phyloP scores from a whole-genome alignment of 2,329 filamentous ascomycete genomes.

The Colletotrichum brevisporum region DNA sequence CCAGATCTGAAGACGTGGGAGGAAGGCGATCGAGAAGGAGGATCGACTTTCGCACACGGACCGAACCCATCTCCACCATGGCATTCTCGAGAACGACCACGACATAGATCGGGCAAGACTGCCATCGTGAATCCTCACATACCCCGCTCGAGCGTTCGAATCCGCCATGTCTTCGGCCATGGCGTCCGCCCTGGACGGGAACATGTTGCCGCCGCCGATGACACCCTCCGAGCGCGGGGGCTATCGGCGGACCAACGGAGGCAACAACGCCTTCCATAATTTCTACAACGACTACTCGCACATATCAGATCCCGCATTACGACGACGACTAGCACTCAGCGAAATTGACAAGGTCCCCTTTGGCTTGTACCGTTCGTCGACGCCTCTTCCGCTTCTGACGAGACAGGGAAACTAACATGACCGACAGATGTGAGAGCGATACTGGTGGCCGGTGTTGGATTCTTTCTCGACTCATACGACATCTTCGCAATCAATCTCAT shows the following conservation, averaged over 20 bases:
- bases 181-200: slow-evolving; percentile 46
- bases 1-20: too few relatives aligned
- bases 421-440: slow-evolving; percentile 76
- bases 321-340: slow-evolving; percentile 80
- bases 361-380: slow-evolving; percentile 73
- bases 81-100: slow-evolving; percentile 23
- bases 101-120: slow-evolving; percentile 31
- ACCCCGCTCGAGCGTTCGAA: slow-evolving; percentile 7
- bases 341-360: slow-evolving; percentile 86
- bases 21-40: neutral
- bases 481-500: slow-evolving; percentile 87
- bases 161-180: neutral
- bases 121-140: slow-evolving; percentile 19
- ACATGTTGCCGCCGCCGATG: slow-evolving; percentile 58
- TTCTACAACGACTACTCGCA: slow-evolving; percentile 79
- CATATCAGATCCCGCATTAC: slow-evolving; percentile 80
- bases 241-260: slow-evolving; percentile 65
- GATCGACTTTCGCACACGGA: slow-evolving; percentile 9
- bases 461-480: slow-evolving; percentile 86
- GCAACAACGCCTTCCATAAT: slow-evolving; percentile 80
- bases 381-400: neutral
- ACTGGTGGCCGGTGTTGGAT: slow-evolving; percentile 83
- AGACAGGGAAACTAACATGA: neutral
- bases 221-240: slow-evolving; percentile 50
- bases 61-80: slow-evolving; percentile 24